A percentile compares a stretch with the other conserved stretches of the same genome.
These are phyloP conservation scores for Fusarium sp. DNA, from an alignment of 2,329 filamentous ascomycete genomes.

Conservation along the genomic window DNA sequence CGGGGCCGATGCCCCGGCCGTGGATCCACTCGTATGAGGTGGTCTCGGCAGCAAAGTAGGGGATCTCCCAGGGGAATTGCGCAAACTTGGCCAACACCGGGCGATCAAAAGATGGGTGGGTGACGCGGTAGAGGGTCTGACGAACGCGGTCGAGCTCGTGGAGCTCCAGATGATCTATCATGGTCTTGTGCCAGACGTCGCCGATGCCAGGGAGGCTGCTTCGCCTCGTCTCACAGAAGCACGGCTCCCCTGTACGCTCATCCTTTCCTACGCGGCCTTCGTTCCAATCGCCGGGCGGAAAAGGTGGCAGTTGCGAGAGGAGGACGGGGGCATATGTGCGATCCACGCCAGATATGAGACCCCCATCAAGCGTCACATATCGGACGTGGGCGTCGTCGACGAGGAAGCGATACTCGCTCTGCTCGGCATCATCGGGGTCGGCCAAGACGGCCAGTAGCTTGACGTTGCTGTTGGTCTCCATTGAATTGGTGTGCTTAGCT, in stretches of 20 bases:
- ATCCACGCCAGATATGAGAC: slow-evolving; percentile 47
- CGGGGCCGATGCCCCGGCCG: slow-evolving; percentile 44
- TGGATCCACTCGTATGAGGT: slow-evolving; percentile 47
- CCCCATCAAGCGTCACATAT: slow-evolving; percentile 54
- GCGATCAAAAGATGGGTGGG: slow-evolving; percentile 36
- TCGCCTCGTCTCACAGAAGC: slow-evolving; percentile 44
- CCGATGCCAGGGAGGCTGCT: slow-evolving; percentile 47
- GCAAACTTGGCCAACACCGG: slow-evolving; percentile 44
- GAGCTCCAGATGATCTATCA: slow-evolving; percentile 51
- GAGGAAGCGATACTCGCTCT: slow-evolving; percentile 53
- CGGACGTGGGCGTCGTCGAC: slow-evolving; percentile 52
- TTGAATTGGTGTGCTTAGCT: background rate
- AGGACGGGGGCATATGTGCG: slow-evolving; percentile 49
- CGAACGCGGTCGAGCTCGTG: slow-evolving; percentile 34
- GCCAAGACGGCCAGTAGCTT: slow-evolving; percentile 41
- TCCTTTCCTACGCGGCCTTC: slow-evolving; percentile 48
- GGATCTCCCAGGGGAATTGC: slow-evolving; percentile 46
- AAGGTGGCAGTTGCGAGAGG: slow-evolving; percentile 49
- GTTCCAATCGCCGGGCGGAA: slow-evolving; percentile 56
- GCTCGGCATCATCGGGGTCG: slow-evolving; percentile 41
- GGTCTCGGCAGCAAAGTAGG: slow-evolving; percentile 48
- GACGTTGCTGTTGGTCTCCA: slow-evolving; percentile 39
- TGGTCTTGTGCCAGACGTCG: slow-evolving; percentile 49
- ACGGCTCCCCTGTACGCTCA: slow-evolving; percentile 34
- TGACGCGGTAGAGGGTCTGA: slow-evolving; percentile 44